These are phyloP conservation scores for Grifola frondosa DNA, from an alignment of 1,284 basidiomycete genomes.

Conservation along the genomic window DNA sequence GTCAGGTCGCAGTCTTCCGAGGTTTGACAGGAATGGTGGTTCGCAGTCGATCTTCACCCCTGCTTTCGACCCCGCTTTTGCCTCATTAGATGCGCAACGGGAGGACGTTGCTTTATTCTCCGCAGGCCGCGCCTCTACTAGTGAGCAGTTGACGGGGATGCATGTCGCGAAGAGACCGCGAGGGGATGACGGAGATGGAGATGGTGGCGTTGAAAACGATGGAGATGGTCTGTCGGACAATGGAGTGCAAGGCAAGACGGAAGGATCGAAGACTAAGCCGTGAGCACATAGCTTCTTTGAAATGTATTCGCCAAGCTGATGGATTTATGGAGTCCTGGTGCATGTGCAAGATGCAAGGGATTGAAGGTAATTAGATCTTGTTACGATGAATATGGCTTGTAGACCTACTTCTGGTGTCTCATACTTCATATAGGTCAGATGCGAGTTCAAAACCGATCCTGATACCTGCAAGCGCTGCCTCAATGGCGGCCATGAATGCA, in stretches of 20 bases:
- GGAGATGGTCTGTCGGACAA: slow-evolving; percentile 31
- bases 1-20: no score
- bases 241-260: slow-evolving; percentile 26
- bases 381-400: slow-evolving; percentile 9
- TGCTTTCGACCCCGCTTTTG: no score
- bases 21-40: no score
- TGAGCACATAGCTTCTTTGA: slow-evolving; percentile 31
- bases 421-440: slow-evolving; percentile 49
- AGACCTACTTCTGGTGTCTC: background rate
- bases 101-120: no score
- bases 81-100: no score
- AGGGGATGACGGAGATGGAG: slow-evolving; percentile 44
- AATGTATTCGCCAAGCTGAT: slow-evolving; percentile 15
- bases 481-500: slow-evolving; percentile 65
- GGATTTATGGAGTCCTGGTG: slow-evolving; percentile 36
- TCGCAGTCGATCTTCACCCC: no score
- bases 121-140: no score
- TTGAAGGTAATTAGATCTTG: no score
- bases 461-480: slow-evolving; percentile 72
- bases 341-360: slow-evolving; percentile 71
- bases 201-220: slow-evolving; percentile 26
- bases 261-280: slow-evolving; percentile 46
- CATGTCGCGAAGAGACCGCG: slow-evolving; percentile 33
- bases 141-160: slow-evolving; percentile 9
- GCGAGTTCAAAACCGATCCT: slow-evolving; percentile 65